These are phyloP conservation scores for Platanthera guangdongensis DNA, from an alignment of 106 monocot genomes.

Conservation along the genomic window DNA sequence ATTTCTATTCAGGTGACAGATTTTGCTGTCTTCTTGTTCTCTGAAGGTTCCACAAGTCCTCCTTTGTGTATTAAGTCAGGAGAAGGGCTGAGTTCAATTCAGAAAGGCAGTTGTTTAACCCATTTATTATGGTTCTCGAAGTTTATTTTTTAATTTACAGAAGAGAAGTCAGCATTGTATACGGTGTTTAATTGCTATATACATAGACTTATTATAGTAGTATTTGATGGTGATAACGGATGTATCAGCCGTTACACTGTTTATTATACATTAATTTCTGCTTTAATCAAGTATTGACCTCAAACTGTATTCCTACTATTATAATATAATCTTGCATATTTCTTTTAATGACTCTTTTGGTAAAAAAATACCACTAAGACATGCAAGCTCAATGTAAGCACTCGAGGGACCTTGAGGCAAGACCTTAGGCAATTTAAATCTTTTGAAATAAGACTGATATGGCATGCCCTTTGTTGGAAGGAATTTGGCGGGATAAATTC, in stretches of 20 bases:
- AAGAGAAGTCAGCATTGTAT: no score
- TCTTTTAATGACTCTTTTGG: no score
- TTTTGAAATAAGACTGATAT: no score
- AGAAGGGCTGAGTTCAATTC: slow-evolving; percentile 16
- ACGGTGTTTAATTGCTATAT: not conserved
- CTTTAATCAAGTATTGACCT: no score
- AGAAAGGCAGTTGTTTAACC: slow-evolving; percentile 21
- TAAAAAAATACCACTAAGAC: no score
- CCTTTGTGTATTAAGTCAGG: slow-evolving; percentile 9
- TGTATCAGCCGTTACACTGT: not conserved
- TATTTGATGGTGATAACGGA: not conserved
- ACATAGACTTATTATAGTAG: not conserved
- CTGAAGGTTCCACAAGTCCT: slow-evolving; percentile 24
- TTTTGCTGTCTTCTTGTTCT: slow-evolving; percentile 33
- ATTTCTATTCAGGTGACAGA: slow-evolving; percentile 30
- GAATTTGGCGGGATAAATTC: no score
- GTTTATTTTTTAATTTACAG: not conserved
- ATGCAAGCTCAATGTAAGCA: no score
- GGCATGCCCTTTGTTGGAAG: no score
- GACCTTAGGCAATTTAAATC: no score
- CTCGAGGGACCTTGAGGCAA: no score
- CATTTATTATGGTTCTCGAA: not conserved
- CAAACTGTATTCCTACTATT: no score
- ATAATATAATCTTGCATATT: no score
- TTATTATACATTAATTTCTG: not conserved